Evolutionary conservation across 225 moss, liverwort and hornwort genomes (phyloP).

Genomic region (Rhytidiadelphus loreus): DNA sequence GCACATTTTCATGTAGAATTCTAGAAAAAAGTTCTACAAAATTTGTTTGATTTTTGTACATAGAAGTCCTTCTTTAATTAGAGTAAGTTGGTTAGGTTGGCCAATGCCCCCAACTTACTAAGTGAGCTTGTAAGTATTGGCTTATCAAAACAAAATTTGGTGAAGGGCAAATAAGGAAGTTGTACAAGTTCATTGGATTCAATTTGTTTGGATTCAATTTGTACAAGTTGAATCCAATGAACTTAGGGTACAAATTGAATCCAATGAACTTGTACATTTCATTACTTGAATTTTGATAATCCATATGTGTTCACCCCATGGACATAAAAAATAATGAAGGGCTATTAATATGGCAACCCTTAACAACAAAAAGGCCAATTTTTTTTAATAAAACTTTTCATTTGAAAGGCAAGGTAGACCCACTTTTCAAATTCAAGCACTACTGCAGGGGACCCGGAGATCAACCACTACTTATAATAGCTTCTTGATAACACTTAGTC

Average conservation of each 20-base stretch:
- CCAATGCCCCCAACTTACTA: rapidly evolving
- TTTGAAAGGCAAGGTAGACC: not conserved
- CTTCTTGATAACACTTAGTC: too few relatives aligned
- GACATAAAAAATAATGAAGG: rapidly evolving
- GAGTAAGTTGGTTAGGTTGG: rapidly evolving
- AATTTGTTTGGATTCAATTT: too few relatives aligned
- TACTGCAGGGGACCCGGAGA: not conserved
- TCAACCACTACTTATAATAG: not conserved
- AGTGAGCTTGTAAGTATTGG: rapidly evolving
- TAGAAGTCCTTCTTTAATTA: not conserved
- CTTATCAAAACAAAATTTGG: rapidly evolving
- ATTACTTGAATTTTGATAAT: not conserved
- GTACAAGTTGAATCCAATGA: too few relatives aligned
- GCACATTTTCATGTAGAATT: rapidly evolving
- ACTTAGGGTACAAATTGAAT: too few relatives aligned
- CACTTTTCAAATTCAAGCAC: not conserved
- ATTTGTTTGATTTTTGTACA: too few relatives aligned
- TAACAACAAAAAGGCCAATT: not conserved
- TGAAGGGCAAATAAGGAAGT: too few relatives aligned
- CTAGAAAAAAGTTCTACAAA: too few relatives aligned
- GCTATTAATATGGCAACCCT: not conserved
- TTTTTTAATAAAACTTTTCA: not conserved
- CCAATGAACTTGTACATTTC: not conserved
- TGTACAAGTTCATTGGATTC: too few relatives aligned
- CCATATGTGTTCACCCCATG: rapidly evolving